Percentiles rank a stretch among this genome's conserved stretches.
Conservation (phyloP, 73 alveolate genomes). For the Tetrahymena thermophila region DNA sequence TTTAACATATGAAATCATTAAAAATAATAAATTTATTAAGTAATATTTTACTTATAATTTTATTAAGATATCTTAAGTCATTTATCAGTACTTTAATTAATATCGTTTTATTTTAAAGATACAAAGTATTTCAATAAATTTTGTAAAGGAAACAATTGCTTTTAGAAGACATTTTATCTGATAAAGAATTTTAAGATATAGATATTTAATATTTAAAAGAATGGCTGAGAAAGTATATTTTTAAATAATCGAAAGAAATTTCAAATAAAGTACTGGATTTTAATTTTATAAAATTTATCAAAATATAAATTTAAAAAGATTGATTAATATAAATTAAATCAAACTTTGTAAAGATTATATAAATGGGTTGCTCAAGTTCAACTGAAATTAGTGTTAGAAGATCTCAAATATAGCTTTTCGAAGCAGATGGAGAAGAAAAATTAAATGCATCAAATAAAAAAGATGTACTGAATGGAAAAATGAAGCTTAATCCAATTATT, state of each 20-base stretch:
- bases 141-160: no score
- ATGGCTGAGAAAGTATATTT: neutral
- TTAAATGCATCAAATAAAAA: neutral
- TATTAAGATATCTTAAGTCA: no score
- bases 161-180: no score
- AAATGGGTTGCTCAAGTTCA: neutral
- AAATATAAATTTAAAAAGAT: neutral
- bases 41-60: no score
- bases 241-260: neutral
- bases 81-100: no score
- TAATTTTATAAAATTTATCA: neutral
- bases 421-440: neutral
- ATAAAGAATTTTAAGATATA: no score
- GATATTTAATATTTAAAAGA: neutral
- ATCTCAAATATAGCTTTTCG: neutral
- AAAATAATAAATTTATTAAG: no score
- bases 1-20: no score
- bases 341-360: neutral
- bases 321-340: neutral
- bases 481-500: neutral
- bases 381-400: neutral
- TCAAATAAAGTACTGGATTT: neutral
- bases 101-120: no score
- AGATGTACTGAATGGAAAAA: neutral
- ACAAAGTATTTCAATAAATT: no score